Conservation (phyloP, 129 eudicot genomes). For the Flaveria bidentis region DNA sequence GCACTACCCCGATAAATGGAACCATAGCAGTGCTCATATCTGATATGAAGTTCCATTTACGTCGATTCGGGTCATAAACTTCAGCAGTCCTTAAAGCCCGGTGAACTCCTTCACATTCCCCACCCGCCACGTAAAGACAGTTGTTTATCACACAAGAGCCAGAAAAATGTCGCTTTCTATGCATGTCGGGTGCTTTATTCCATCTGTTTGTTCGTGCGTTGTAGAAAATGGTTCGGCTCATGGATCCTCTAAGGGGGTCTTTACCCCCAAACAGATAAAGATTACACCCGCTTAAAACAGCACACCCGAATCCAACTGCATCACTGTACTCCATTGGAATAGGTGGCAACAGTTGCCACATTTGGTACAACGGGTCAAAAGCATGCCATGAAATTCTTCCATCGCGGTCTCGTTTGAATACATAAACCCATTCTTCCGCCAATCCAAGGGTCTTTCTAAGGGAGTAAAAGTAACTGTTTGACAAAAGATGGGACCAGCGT, state of each 20-base stretch:
- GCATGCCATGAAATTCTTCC: constrained; percentile 97
- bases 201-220: constrained; percentile 91
- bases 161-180: constrained; percentile 68
- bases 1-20: constrained; percentile 89
- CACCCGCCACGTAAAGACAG: constrained; percentile 95
- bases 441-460: constrained; percentile 70
- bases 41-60: constrained; percentile 74
- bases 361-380: constrained; percentile 84
- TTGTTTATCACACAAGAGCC: constrained; percentile 94
- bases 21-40: constrained; percentile 95
- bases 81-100: constrained; percentile 87
- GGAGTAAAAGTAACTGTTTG: constrained; percentile 70
- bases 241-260: constrained; percentile 82
- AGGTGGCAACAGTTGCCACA: constrained; percentile 97
- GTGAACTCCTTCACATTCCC: constrained; percentile 88
- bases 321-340: constrained; percentile 75
- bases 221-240: constrained; percentile 79
- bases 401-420: constrained; percentile 84
- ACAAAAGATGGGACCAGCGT: constrained; percentile 63
- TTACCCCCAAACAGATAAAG: constrained; percentile 88
- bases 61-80: constrained; percentile 81
- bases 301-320: constrained; percentile 90
- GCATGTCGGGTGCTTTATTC: constrained; percentile 92
- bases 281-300: constrained; percentile 94
- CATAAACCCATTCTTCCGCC: constrained; percentile 93